phyloP scores from a whole-genome alignment of 1,139 yeast species.

The Suhomyces wounanorum region DNA sequence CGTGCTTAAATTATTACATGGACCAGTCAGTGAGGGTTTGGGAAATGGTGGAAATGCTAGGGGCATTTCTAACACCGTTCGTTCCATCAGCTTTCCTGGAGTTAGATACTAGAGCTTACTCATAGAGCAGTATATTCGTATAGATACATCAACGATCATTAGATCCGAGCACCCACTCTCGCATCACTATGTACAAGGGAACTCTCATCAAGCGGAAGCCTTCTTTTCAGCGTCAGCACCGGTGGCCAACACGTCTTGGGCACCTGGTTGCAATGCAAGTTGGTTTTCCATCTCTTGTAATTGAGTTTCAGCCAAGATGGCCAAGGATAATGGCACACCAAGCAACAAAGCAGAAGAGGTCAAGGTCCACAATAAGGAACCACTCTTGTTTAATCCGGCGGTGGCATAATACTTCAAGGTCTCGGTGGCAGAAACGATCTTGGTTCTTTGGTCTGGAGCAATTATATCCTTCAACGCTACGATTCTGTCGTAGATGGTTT shows the following conservation, averaged over 20 bases:
- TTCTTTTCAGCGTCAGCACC: slow-evolving; percentile 51
- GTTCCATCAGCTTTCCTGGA: background rate
- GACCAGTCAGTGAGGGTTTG: background rate
- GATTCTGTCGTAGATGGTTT: slow-evolving; percentile 83
- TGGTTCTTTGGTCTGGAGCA: slow-evolving; percentile 81
- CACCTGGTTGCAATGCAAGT: slow-evolving; percentile 81
- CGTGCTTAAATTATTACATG: slow-evolving; percentile 35
- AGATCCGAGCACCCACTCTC: slow-evolving; percentile 9
- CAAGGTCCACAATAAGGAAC: slow-evolving; percentile 79
- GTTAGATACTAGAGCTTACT: background rate
- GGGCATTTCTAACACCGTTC: background rate
- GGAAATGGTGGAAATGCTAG: background rate
- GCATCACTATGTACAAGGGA: slow-evolving; percentile 12
- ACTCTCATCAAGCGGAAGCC: slow-evolving; percentile 15
- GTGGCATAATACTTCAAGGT: slow-evolving; percentile 41
- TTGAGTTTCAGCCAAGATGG: slow-evolving; percentile 90
- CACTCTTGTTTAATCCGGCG: slow-evolving; percentile 58
- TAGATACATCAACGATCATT: slow-evolving; percentile 13
- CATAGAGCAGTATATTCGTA: slow-evolving; percentile 7
- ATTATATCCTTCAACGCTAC: slow-evolving; percentile 89
- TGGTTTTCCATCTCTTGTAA: slow-evolving; percentile 93
- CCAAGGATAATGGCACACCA: slow-evolving; percentile 90
- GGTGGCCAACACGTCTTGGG: slow-evolving; percentile 80
- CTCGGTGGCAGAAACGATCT: slow-evolving; percentile 38
- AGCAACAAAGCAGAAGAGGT: slow-evolving; percentile 82